Percentiles rank a stretch among this genome's conserved stretches.
phyloP scores from a whole-genome alignment of 495 filamentous ascomycete genomes.

The Penicillium arizonense region DNA sequence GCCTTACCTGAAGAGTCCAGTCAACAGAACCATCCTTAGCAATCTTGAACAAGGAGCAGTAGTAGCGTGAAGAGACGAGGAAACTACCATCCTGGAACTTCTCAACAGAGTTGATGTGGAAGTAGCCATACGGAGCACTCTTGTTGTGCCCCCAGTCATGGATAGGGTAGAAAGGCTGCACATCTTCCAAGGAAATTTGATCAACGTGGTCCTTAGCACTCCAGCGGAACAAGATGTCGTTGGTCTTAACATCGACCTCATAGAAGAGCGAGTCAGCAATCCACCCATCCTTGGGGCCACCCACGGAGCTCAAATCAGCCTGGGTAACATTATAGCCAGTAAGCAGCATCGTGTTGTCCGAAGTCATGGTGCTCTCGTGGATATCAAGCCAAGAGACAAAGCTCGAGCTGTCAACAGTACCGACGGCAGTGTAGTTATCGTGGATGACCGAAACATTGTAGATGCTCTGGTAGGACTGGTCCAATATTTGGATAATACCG shows the following conservation, averaged over 20 bases:
- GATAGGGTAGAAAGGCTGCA: slow-evolving; percentile 1
- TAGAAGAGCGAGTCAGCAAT: slow-evolving; percentile 43
- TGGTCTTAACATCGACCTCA: slow-evolving; percentile 36
- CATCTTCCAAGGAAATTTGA: not conserved
- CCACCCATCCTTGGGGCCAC: slow-evolving; percentile 38
- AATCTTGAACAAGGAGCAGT: slow-evolving; percentile 21
- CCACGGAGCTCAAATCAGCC: slow-evolving; percentile 34
- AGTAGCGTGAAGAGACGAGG: slow-evolving; percentile 29
- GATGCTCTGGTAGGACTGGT: slow-evolving; percentile 36
- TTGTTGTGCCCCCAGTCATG: slow-evolving; percentile 3
- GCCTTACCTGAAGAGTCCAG: slow-evolving; percentile 20
- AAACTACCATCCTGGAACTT: slow-evolving; percentile 19
- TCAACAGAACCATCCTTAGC: slow-evolving; percentile 15
- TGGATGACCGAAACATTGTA: slow-evolving; percentile 16
- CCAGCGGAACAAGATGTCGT: slow-evolving; percentile 28
- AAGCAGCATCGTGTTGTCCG: slow-evolving; percentile 42
- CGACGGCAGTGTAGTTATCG: slow-evolving; percentile 3
- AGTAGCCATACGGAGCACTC: slow-evolving; percentile 6
- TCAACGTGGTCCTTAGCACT: slow-evolving; percentile 19
- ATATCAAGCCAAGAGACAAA: slow-evolving; percentile 14
- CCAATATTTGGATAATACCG: slow-evolving; percentile 28
- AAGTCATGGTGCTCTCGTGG: slow-evolving; percentile 34
- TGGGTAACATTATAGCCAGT: slow-evolving; percentile 42
- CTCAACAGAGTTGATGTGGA: slow-evolving; percentile 33
- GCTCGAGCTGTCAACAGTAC: not conserved